Evolutionary conservation across 2,329 filamentous ascomycete species (phyloP).

Genomic region (Calonectria pteridis): DNA sequence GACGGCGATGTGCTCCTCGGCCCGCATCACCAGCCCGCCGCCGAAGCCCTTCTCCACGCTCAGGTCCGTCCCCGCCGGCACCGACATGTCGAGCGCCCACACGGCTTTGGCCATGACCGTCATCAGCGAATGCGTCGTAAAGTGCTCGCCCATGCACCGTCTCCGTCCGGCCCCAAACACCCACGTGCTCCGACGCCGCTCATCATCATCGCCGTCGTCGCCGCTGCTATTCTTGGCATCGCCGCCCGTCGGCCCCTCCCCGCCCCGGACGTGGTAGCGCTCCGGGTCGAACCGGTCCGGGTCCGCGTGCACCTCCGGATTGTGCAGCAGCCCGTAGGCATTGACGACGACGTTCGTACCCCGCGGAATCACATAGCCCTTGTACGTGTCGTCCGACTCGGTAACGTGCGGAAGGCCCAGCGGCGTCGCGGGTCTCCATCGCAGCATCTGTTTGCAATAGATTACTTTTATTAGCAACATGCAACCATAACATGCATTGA

Average conservation of each 20-base stretch:
- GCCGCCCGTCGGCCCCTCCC: not conserved
- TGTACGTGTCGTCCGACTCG: slow-evolving; percentile 61
- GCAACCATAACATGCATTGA: not conserved
- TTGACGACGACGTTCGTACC: slow-evolving; percentile 58
- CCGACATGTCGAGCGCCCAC: slow-evolving; percentile 60
- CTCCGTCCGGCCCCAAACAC: slow-evolving; percentile 62
- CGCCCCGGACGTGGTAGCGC: slow-evolving; percentile 38
- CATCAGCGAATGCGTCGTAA: slow-evolving; percentile 60
- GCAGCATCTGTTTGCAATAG: slow-evolving; percentile 40
- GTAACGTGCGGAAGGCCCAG: slow-evolving; percentile 60
- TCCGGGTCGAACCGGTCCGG: slow-evolving; percentile 45
- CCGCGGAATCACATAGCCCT: slow-evolving; percentile 61
- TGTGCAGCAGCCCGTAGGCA: slow-evolving; percentile 47
- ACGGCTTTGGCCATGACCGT: slow-evolving; percentile 55
- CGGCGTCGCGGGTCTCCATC: slow-evolving; percentile 57
- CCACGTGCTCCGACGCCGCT: slow-evolving; percentile 48
- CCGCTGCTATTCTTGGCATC: not conserved
- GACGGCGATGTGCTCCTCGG: slow-evolving; percentile 24
- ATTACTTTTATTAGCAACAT: not conserved
- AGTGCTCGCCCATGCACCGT: slow-evolving; percentile 61
- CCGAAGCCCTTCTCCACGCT: slow-evolving; percentile 43
- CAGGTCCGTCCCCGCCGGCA: slow-evolving; percentile 39
- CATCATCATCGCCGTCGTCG: slow-evolving; percentile 22
- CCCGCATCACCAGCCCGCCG: slow-evolving; percentile 36
- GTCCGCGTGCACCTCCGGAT: slow-evolving; percentile 38